Evolutionary conservation across 2,329 filamentous ascomycete species (phyloP), one percentile per base, ranked within the genome.

Genomic region (Cordyceps cateniannulata): DNA sequence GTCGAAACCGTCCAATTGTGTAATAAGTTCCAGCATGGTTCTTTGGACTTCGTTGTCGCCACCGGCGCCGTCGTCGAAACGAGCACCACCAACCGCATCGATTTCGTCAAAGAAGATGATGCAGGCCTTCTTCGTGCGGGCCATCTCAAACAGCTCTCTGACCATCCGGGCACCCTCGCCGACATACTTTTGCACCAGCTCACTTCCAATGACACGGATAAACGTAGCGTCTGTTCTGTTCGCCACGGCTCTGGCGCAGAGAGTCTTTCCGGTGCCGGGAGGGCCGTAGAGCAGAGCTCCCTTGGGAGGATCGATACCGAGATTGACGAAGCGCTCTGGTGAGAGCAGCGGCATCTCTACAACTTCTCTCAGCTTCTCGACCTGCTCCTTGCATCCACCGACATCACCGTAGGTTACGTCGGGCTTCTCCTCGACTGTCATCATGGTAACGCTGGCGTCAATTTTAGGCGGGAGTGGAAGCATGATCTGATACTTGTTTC

Each of bases 391-490:
- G 85, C 93, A 98, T 61, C 95, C 95, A 77, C 95, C 95, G 45
- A 99, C 93, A 79, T 99, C 95, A 68, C 95, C 95, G 70, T 99
- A 99, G 64, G 95, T 99, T 64, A 99, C 95, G 75, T 99, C 95
- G 18, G 95, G 95, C 82, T 99, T 99, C 79, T 99, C 95, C 80
- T 99, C 95, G 65, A 99, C 95, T 55, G 95, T 98, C 95, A 99
- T 99, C 95, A 99, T 99, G 44, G 95, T 99, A 67, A 99, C 95
- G 68, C 91, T 96, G 59, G 95, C 93, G 72, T 99, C 95, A 79
- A 99, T 99, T 83, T 98, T 99, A 40, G 95, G 95, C 48, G 95
- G 95, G 59, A 99, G 80, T 40, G 95, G 95, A 52, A 99, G 83
- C 75, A 99, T 87, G 70, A 99, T 99, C 78, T 99, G 95, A 77